Evolutionary conservation across 257 asterid species (phyloP).

Genomic region (Plantago major): DNA sequence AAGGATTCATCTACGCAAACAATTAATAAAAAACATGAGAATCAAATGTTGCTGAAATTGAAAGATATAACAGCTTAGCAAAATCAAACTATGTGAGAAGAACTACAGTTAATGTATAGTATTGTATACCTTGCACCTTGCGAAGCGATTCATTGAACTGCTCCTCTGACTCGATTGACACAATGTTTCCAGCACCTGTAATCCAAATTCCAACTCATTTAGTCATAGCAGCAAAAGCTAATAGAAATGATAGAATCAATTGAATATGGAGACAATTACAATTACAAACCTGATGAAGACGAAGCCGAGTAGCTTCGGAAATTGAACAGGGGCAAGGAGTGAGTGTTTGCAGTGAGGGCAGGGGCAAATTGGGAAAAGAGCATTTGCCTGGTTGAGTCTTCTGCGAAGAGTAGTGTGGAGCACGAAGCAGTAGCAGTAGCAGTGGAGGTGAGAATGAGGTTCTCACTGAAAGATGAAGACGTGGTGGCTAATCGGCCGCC

Average conservation of each 20-base stretch:
- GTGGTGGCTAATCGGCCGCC: constrained; percentile 32
- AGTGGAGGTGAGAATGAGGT: constrained; percentile 54
- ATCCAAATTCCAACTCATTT: constrained; percentile 13
- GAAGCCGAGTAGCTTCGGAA: constrained; percentile 60
- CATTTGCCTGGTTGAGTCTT: constrained; percentile 27
- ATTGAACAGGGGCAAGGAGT: constrained; percentile 12
- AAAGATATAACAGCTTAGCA: not conserved
- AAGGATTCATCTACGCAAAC: constrained; percentile 65
- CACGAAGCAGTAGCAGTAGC: constrained; percentile 64
- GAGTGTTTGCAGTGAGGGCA: constrained; percentile 7
- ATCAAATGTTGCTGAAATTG: constrained; percentile 13
- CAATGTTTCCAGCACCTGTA: constrained; percentile 59
- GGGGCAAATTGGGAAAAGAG: constrained; percentile 34
- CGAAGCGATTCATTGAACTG: constrained; percentile 68
- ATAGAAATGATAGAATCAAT: not conserved
- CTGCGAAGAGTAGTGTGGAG: constrained; percentile 48
- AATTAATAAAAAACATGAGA: constrained; percentile 15
- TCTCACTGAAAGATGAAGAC: constrained; percentile 38
- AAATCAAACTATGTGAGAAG: not conserved
- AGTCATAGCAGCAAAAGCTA: not conserved
- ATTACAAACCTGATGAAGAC: constrained; percentile 45
- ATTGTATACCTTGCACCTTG: constrained; percentile 58
- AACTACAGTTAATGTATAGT: no score
- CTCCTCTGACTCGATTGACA: constrained; percentile 71
- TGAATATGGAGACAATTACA: no score